A percentile compares a stretch with the other conserved stretches of the same genome.
These are phyloP conservation scores for Penicillium desertorum DNA, from an alignment of 495 filamentous ascomycete genomes.

Conservation along the genomic window DNA sequence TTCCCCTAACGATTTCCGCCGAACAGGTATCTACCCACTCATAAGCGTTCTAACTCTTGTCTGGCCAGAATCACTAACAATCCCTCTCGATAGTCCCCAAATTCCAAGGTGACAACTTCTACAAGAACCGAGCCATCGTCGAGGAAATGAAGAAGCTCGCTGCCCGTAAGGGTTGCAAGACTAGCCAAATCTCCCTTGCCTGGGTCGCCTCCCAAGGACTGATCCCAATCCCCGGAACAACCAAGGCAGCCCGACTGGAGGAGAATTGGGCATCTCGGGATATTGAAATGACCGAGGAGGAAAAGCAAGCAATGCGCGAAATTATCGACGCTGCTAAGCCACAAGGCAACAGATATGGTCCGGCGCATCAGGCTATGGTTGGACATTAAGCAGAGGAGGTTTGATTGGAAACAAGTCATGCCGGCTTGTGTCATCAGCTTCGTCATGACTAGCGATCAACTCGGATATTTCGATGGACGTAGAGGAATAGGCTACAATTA, in stretches of 20 bases:
- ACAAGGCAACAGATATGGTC: constrained; percentile 34
- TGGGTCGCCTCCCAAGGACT: constrained; percentile 50
- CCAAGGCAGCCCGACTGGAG: constrained; percentile 42
- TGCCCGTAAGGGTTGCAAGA: constrained; percentile 35
- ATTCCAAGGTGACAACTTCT: constrained; percentile 53
- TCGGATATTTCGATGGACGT: neutral
- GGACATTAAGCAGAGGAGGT: constrained; percentile 27
- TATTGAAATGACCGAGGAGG: constrained; percentile 37
- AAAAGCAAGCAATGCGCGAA: constrained; percentile 36
- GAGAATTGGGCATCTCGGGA: constrained; percentile 45
- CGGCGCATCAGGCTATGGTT: constrained; percentile 40
- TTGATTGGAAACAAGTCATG: neutral
- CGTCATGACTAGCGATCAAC: neutral
- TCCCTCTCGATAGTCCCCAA: constrained; percentile 35
- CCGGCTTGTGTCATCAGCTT: neutral
- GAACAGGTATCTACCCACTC: constrained; percentile 26
- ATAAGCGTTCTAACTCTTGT: neutral
- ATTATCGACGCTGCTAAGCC: constrained; percentile 45
- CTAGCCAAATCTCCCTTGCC: constrained; percentile 45
- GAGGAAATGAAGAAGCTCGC: constrained; percentile 47
- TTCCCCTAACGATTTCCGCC: constrained; percentile 44
- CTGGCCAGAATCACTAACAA: neutral
- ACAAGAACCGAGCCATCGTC: constrained; percentile 47
- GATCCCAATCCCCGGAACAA: constrained; percentile 50
- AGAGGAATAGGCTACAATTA: neutral